Percentiles rank a stretch among this genome's conserved stretches.
These are phyloP conservation scores for Jamesozyma piceae DNA, from an alignment of 805 yeast genomes.

Conservation along the genomic window DNA sequence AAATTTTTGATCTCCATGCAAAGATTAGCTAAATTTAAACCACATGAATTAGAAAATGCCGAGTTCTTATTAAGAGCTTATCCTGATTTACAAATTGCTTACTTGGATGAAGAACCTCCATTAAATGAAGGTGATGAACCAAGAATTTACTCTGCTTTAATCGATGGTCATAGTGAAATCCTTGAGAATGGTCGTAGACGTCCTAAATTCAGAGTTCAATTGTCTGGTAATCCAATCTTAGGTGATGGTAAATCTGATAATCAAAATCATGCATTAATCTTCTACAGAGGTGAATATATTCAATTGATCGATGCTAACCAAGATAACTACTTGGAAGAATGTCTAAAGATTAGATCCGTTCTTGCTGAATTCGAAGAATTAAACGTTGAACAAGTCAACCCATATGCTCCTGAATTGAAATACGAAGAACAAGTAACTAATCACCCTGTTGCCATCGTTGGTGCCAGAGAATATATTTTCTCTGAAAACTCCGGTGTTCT, in stretches of 20 bases:
- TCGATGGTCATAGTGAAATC: conserved; percentile 73
- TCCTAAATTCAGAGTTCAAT: conserved; percentile 65
- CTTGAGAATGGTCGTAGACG: conserved; percentile 65
- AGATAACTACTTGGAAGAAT: conserved; percentile 78
- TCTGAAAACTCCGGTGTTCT: conserved; percentile 78
- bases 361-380: conserved; percentile 77
- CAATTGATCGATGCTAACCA: conserved; percentile 82
- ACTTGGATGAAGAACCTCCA: conserved; percentile 87
- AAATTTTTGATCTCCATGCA: conserved; percentile 80
- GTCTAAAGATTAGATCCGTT: conserved; percentile 72
- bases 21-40: conserved; percentile 60
- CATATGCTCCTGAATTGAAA: conserved; percentile 67
- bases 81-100: conserved; percentile 83
- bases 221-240: conserved; percentile 76
- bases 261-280: conserved; percentile 72
- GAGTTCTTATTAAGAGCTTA: conserved; percentile 75
- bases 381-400: conserved; percentile 67
- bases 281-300: conserved; percentile 76
- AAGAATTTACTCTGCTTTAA: conserved; percentile 63
- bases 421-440: conserved; percentile 41
- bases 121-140: conserved; percentile 60
- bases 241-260: conserved; percentile 89
- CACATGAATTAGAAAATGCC: conserved; percentile 70
- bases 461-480: conserved; percentile 81
- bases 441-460: conserved; percentile 75